A percentile compares a stretch with the other conserved stretches of the same genome.
These are phyloP conservation scores for Colletotrichum sp. DNA, from an alignment of 2,329 filamentous ascomycete species.

Conservation along the genomic window DNA sequence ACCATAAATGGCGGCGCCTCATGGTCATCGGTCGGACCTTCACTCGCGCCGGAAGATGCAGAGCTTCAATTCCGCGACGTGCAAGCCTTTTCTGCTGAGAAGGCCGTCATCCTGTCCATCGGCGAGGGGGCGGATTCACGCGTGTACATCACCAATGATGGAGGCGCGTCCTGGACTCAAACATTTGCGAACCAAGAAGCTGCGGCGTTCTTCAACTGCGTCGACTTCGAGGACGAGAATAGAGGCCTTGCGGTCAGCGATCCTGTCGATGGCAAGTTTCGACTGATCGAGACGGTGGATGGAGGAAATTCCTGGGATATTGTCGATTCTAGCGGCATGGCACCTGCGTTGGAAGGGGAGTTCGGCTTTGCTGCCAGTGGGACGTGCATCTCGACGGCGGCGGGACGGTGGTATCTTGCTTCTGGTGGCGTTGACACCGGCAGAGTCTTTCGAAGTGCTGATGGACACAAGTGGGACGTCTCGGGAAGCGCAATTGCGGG, in stretches of 20 bases:
- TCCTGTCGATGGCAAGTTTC: conserved; percentile 35
- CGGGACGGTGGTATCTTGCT: conserved; percentile 32
- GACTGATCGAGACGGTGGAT: conserved; percentile 34
- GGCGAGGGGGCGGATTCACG: conserved; percentile 33
- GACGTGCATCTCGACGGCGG: conserved; percentile 32
- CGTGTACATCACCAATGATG: conserved; percentile 33
- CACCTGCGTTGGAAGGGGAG: conserved; percentile 30
- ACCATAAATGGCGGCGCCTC: conserved; percentile 32
- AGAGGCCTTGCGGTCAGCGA: conserved; percentile 36
- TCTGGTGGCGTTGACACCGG: conserved; percentile 32
- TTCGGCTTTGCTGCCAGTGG: conserved; percentile 37
- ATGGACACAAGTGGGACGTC: conserved; percentile 31
- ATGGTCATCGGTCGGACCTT: conserved; percentile 34
- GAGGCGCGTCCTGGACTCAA: conserved; percentile 30
- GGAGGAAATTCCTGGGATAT: conserved; percentile 30
- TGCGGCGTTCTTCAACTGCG: conserved; percentile 37
- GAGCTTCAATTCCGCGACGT: conserved; percentile 37
- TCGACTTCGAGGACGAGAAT: conserved; percentile 29
- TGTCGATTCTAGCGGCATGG: conserved; percentile 29
- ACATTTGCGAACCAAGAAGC: conserved; percentile 32
- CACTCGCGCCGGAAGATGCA: conserved; percentile 23
- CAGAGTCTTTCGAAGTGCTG: conserved; percentile 29
- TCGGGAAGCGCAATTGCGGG: conserved; percentile 29
- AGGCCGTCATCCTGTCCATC: conserved; percentile 43
- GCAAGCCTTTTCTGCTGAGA: conserved; percentile 44